Conservation (phyloP, 2,329 filamentous ascomycete species). For the Paramyrothecium sp. region DNA sequence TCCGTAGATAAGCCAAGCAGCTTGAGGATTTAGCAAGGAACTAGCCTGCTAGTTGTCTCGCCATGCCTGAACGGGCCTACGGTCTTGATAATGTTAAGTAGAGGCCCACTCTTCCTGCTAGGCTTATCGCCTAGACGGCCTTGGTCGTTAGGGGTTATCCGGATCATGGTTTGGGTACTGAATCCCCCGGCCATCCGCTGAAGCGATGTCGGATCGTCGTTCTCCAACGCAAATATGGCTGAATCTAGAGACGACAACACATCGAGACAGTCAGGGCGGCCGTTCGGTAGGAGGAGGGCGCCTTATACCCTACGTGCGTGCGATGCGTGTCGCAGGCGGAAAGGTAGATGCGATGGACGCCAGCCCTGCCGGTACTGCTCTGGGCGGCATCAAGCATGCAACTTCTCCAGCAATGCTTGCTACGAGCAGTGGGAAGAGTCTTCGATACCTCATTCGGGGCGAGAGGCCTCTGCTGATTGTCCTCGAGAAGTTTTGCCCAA, state of each 20-base stretch:
- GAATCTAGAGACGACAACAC: not conserved
- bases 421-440: not conserved
- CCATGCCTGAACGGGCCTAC: not conserved
- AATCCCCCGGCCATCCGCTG: not conserved
- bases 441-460: not conserved
- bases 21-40: too few relatives aligned
- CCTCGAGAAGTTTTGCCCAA: not conserved
- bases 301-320: slow-evolving; percentile 19
- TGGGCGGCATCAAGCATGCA: slow-evolving; percentile 11
- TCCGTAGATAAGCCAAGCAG: not conserved
- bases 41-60: not conserved
- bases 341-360: slow-evolving; percentile 19
- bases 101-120: not conserved
- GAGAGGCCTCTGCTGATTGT: not conserved
- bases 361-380: slow-evolving; percentile 16
- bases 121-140: not conserved
- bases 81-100: not conserved
- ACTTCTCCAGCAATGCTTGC: slow-evolving; percentile 6
- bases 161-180: too few relatives aligned
- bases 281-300: slow-evolving; percentile 7
- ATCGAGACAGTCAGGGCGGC: not conserved
- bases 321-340: slow-evolving; percentile 19
- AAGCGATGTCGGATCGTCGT: too few relatives aligned
- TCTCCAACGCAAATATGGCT: not conserved
- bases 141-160: not conserved